Evolutionary conservation across 495 filamentous ascomycete species (phyloP), one percentile per base, ranked within the genome.

Genomic region (Bombardia bombarda): DNA sequence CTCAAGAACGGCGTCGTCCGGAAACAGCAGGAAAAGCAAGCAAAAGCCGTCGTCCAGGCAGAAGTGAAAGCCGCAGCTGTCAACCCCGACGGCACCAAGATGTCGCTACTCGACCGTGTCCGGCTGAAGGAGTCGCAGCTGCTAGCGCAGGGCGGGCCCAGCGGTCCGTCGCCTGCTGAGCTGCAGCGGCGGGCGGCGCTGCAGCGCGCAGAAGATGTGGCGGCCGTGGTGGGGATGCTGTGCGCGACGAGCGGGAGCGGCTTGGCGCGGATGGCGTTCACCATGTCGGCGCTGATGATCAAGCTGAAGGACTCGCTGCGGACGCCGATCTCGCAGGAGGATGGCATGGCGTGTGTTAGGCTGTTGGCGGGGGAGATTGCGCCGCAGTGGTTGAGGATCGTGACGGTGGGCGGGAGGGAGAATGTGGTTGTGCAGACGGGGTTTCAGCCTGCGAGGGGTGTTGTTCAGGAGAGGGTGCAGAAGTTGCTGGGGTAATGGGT

Each of bases 31-130:
- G 47, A 66, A 30, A 44, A 56, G 35, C 19, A 57, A 10, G 40
- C n/a, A n/a, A n/a, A n/a, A n/a, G n/a, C n/a, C n/a, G n/a, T n/a
- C n/a, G n/a, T n/a, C n/a, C n/a, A 49, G 18, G 32, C 49, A 13
- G 49, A 46, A 39, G 30, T 21, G 5, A 28, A 39, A 32, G 45
- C 39, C 20, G 31, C 38, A n/a, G 42, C 57, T 0, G 21, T 55
- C 24, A 61, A 61, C 24, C 23, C 60, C 1, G 59, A 57, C 38
- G 64, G 56, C 6, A 50, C 54, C 14, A 66, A 66, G 45, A 60
- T 70, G 59, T 61, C 55, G 46, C 52, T 86, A 16, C 71, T 84
- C 13, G 80, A 82, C 44, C 78, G 82, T 47, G 71, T 86, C 46
- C 73, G 78, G 22, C 57, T 70, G 16, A 83, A 81, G 61, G 68